Conservation (phyloP, 192 early-diverging fungal species). For the Phycomyces blakesleeanus region DNA sequence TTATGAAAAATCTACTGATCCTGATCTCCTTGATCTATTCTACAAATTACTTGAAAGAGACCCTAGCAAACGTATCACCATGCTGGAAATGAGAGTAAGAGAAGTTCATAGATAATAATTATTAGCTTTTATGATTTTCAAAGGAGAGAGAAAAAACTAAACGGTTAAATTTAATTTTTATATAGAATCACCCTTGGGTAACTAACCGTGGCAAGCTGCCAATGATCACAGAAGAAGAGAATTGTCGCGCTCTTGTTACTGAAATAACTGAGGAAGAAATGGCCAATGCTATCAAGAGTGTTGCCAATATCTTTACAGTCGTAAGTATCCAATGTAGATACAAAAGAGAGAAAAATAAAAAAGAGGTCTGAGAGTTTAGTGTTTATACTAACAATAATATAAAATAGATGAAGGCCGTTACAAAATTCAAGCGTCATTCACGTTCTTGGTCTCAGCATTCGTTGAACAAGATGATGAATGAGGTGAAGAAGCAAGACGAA, state of each 20-base stretch:
- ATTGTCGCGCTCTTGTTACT: constrained; percentile 66
- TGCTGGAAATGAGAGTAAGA: constrained; percentile 66
- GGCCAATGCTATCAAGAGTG: constrained; percentile 63
- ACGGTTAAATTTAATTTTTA: neutral
- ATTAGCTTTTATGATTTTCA: too few species aligned
- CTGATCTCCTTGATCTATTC: constrained; percentile 59
- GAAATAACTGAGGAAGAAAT: constrained; percentile 89
- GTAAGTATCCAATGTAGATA: constrained; percentile 33
- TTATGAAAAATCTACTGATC: constrained; percentile 32
- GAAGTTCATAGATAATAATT: too few species aligned
- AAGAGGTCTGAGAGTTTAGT: too few species aligned
- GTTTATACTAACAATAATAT: neutral
- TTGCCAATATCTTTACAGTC: constrained; percentile 61
- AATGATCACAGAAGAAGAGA: constrained; percentile 69
- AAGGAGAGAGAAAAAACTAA: too few species aligned
- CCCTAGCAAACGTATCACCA: constrained; percentile 72
- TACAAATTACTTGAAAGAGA: constrained; percentile 74
- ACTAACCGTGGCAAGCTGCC: constrained; percentile 60
- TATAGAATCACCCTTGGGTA: constrained; percentile 76
- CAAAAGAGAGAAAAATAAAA: too few species aligned
- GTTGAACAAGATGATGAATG: constrained; percentile 18
- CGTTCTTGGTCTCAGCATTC: constrained; percentile 35
- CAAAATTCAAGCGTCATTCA: constrained; percentile 45
- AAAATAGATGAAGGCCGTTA: constrained; percentile 47
- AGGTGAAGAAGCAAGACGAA: constrained; percentile 10